Conservation (phyloP, 805 yeast genomes). For the Yamadazyma nakazawae region DNA sequence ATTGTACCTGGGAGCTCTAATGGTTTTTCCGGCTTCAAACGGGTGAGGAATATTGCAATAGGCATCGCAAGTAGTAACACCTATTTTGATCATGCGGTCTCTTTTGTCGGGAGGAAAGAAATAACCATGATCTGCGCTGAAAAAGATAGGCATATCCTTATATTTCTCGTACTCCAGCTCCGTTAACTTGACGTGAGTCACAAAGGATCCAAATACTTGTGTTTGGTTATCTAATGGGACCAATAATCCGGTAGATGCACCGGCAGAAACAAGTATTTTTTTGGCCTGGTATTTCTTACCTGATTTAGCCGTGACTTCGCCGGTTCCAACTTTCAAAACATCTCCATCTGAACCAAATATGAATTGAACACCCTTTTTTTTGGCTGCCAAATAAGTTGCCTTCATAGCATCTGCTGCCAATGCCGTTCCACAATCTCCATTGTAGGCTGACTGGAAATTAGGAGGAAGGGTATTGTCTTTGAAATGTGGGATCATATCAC, state of each 20-base stretch:
- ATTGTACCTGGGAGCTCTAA: slow-evolving; percentile 14
- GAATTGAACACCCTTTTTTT: slow-evolving; percentile 11
- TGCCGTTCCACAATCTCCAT: slow-evolving; percentile 16
- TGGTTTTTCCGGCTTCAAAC: slow-evolving; percentile 12
- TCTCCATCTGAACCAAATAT: slow-evolving; percentile 14
- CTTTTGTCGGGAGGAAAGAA: slow-evolving; percentile 45
- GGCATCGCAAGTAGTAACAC: slow-evolving; percentile 16
- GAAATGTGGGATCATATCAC: slow-evolving; percentile 5
- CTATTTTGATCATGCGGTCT: slow-evolving; percentile 31
- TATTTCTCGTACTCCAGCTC: slow-evolving; percentile 33
- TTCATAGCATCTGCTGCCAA: slow-evolving; percentile 13
- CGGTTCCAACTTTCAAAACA: slow-evolving; percentile 4
- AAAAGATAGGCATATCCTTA: slow-evolving; percentile 40
- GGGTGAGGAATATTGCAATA: slow-evolving; percentile 14
- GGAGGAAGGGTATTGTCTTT: slow-evolving; percentile 11
- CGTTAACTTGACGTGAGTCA: slow-evolving; percentile 34
- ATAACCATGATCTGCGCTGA: slow-evolving; percentile 42
- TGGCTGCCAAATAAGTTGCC: slow-evolving; percentile 10
- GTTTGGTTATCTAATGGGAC: slow-evolving; percentile 27
- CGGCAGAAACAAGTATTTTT: slow-evolving; percentile 31
- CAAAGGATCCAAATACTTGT: slow-evolving; percentile 34
- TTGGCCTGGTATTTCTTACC: slow-evolving; percentile 29
- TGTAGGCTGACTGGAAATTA: slow-evolving; percentile 10
- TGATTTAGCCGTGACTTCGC: slow-evolving; percentile 9
- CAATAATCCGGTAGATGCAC: slow-evolving; percentile 36